These are phyloP conservation scores for Vitis riparia DNA, from an alignment of 164 flowering plant genomes.

Conservation along the genomic window DNA sequence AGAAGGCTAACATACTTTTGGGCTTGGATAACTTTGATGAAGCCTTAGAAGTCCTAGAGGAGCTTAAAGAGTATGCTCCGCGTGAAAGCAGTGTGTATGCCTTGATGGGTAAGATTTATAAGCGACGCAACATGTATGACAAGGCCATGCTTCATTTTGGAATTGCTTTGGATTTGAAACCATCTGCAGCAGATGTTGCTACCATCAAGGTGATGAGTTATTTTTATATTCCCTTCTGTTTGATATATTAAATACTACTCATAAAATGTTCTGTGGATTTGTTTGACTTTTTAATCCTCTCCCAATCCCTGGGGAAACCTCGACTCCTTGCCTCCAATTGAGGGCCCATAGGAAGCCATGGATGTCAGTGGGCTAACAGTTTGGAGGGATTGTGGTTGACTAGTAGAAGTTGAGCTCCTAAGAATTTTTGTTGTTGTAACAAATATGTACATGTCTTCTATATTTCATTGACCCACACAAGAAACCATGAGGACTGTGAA, in stretches of 20 bases:
- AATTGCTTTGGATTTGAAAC: constrained; percentile 90
- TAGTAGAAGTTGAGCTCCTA: too few species aligned
- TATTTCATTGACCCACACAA: too few species aligned
- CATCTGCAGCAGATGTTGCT: constrained; percentile 93
- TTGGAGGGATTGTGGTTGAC: too few species aligned
- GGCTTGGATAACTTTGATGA: constrained; percentile 71
- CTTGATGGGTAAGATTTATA: constrained; percentile 92
- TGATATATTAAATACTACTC: neutral
- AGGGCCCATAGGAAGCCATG: too few species aligned
- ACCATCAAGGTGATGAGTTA: constrained; percentile 68
- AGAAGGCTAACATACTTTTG: constrained; percentile 85
- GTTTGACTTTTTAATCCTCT: too few species aligned
- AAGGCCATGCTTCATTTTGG: constrained; percentile 96
- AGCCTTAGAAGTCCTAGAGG: constrained; percentile 81
- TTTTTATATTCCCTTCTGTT: neutral
- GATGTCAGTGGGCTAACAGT: too few species aligned
- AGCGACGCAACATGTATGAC: constrained; percentile 63
- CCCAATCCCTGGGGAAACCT: too few species aligned
- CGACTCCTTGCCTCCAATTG: too few species aligned
- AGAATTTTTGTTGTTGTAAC: too few species aligned
- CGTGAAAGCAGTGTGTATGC: constrained; percentile 95
- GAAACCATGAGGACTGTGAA: too few species aligned
- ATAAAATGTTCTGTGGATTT: too few species aligned
- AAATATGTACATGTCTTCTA: too few species aligned
- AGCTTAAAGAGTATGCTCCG: constrained; percentile 91